phyloP scores from a whole-genome alignment of 257 asterid genomes.

The Eustoma russellianum region DNA sequence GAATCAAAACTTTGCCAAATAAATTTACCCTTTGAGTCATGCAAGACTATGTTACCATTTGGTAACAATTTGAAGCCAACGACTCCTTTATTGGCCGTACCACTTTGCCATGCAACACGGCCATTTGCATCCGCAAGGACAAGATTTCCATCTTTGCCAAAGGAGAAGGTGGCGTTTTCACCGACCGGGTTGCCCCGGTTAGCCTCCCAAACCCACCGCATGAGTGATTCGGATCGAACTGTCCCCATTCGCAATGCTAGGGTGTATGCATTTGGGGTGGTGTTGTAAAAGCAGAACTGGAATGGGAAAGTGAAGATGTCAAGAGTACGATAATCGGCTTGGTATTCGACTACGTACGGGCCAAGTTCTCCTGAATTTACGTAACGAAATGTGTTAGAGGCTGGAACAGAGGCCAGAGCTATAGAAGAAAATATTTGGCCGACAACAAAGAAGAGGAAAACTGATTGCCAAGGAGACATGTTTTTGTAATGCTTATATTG shows the following conservation, averaged over 20 bases:
- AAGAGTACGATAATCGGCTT: constrained; percentile 10
- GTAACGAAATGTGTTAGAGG: constrained; percentile 7
- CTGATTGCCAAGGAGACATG: background rate
- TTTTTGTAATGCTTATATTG: too few species aligned
- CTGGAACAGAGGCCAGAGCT: constrained; percentile 15
- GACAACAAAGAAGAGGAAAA: background rate
- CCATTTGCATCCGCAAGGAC: constrained; percentile 13
- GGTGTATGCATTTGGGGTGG: constrained; percentile 15
- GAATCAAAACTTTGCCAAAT: constrained; percentile 17
- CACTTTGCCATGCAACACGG: constrained; percentile 14
- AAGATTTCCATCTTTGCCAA: constrained; percentile 10
- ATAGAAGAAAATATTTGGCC: background rate
- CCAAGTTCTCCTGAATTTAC: constrained; percentile 21
- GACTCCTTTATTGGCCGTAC: constrained; percentile 17
- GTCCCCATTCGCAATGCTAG: constrained; percentile 19
- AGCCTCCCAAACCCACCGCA: constrained; percentile 25
- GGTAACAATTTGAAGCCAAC: constrained; percentile 9
- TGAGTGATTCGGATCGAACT: constrained; percentile 1
- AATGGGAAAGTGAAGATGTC: constrained; percentile 1
- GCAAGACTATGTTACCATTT: constrained; percentile 18
- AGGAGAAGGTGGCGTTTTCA: constrained; percentile 7
- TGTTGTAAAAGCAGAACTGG: constrained; percentile 18
- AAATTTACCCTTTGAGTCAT: constrained; percentile 11
- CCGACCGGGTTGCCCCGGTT: constrained; percentile 13
- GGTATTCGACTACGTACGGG: constrained; percentile 8